These are phyloP conservation scores for Trichoderma pleuroti DNA, from an alignment of 2,329 filamentous ascomycete genomes.

Conservation along the genomic window DNA sequence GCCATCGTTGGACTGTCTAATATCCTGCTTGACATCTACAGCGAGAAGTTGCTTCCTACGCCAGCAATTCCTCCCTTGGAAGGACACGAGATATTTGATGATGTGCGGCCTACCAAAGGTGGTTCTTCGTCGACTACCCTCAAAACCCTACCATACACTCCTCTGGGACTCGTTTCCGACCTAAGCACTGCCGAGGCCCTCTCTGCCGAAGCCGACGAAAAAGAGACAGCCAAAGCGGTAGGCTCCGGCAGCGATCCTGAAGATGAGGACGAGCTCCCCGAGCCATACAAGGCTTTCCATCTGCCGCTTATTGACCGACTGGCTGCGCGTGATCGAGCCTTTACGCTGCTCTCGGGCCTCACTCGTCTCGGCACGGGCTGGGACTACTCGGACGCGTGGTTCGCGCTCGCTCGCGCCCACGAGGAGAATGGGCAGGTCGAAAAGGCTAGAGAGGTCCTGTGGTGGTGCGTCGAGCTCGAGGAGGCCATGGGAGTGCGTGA, in stretches of 20 bases:
- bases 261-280: slow-evolving; percentile 44
- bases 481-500: slow-evolving; percentile 75
- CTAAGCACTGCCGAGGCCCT: slow-evolving; percentile 24
- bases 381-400: slow-evolving; percentile 94
- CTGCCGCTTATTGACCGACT: slow-evolving; percentile 75
- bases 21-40: slow-evolving; percentile 83
- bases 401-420: slow-evolving; percentile 77
- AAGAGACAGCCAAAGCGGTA: slow-evolving; percentile 18
- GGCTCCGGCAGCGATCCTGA: slow-evolving; percentile 16
- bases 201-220: slow-evolving; percentile 18
- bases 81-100: slow-evolving; percentile 16
- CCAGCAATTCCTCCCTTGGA: slow-evolving; percentile 48
- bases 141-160: slow-evolving; percentile 39
- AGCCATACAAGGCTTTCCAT: slow-evolving; percentile 55
- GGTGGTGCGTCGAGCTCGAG: slow-evolving; percentile 97
- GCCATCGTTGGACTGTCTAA: slow-evolving; percentile 81
- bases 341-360: slow-evolving; percentile 73
- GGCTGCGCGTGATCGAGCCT: slow-evolving; percentile 86
- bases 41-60: slow-evolving; percentile 60
- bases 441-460: slow-evolving; percentile 87
- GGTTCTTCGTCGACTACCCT: slow-evolving; percentile 7
- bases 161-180: slow-evolving; percentile 44
- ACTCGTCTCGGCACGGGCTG: slow-evolving; percentile 84
- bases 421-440: slow-evolving; percentile 82
- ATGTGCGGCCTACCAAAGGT: not conserved